Evolutionary conservation across 169 alveolate genomes (phyloP), one percentile per base, ranked within the genome.

Genomic region (Besnoitia besnoiti): DNA sequence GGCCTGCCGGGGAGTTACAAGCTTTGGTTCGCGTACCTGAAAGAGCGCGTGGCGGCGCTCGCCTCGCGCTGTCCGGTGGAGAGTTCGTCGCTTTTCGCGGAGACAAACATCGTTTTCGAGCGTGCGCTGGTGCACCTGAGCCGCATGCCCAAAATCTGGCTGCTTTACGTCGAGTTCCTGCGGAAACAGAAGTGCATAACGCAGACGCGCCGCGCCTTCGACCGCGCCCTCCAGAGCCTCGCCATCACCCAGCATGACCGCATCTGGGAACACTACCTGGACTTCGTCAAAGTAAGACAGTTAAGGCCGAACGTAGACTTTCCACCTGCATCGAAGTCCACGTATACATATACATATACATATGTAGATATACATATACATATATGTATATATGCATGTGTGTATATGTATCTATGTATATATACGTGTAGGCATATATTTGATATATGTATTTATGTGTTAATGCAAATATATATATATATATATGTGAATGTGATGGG

Each of bases 141-240:
- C 50, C 89, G 91, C 44, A 93, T 93, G 95, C 95, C 95, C 33
- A 73, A 79, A 59, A 89, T 93, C 30, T 93, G 95, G 95, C 27
- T 90, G 49, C 42, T 79, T 46, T 77, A 33, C 59, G 33, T 44
- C n/a, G 42, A 42, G 59, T 93, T 93, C 76, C 90, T 93, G 46
- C 62, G 73, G 50, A 33, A 46, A 27, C 95, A 93, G 88, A 24
- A 67, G 44, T 91, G 16, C 73, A 19, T 93, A 37, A 93, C 95
- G 24, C 79, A 85, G 50, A 39, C 82, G 30, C 55, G 95, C 10
- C n/a, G 95, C 5, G 51, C 93, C 37, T 89, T 75, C 79, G 95
- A 93, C 46, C 85, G 85, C 0, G 95, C 95, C 0, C 88, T 93
- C 47, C 80, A 92, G 33, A 59, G 90, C 21, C 88, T 93, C 8